phyloP scores from a whole-genome alignment of 495 filamentous ascomycete species.

The Echria macrotheca region DNA sequence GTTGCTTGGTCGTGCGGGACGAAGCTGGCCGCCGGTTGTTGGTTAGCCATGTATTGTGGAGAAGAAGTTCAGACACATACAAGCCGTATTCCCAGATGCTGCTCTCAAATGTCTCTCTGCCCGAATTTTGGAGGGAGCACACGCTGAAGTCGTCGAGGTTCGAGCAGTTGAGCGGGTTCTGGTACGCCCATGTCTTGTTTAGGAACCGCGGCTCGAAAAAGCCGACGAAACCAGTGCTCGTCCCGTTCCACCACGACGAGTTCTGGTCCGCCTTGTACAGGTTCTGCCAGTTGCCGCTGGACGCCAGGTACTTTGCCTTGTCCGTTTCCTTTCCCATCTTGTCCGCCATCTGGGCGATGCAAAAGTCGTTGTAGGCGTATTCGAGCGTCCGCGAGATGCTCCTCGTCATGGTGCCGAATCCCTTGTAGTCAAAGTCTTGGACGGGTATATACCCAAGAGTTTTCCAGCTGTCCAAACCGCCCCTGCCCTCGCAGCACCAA shows the following conservation, averaged over 20 bases:
- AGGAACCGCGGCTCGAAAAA: conserved; percentile 64
- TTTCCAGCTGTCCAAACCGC: conserved; percentile 65
- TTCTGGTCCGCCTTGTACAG: conserved; percentile 60
- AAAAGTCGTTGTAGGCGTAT: conserved; percentile 75
- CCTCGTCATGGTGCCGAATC: conserved; percentile 64
- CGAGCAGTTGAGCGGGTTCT: conserved; percentile 64
- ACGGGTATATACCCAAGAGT: conserved; percentile 61
- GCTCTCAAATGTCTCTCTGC: conserved; percentile 65
- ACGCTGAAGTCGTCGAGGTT: conserved; percentile 43
- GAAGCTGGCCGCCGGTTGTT: conserved; percentile 38
- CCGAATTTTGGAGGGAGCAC: conserved; percentile 59
- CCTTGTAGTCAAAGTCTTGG: conserved; percentile 62
- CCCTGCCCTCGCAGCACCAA: conserved; percentile 67
- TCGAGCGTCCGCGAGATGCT: conserved; percentile 69
- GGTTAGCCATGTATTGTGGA: not conserved
- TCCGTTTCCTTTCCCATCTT: conserved; percentile 49
- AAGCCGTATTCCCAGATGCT: conserved; percentile 69
- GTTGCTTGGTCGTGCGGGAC: conserved; percentile 66
- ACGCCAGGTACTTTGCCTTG: conserved; percentile 54
- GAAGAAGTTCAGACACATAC: conserved; percentile 32
- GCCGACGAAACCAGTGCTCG: conserved; percentile 57
- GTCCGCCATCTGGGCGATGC: conserved; percentile 59
- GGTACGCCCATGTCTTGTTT: conserved; percentile 64
- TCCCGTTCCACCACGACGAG: conserved; percentile 52
- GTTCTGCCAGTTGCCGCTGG: conserved; percentile 63